phyloP scores from a whole-genome alignment of 2,329 filamentous ascomycete species.

The Aureobasidium sp. region DNA sequence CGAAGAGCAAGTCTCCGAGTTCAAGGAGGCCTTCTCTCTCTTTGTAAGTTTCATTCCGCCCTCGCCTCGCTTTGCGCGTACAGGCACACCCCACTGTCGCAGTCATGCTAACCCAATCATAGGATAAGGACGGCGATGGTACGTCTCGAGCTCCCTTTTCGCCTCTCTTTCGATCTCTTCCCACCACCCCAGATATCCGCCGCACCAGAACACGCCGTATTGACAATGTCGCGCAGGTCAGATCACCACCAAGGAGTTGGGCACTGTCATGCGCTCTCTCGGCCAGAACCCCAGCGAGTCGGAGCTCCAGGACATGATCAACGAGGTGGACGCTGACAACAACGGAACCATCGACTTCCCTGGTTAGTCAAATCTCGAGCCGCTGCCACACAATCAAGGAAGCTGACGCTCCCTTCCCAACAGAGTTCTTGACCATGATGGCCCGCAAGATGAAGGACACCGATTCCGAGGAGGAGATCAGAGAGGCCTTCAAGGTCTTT shows the following conservation, averaged over 20 bases:
- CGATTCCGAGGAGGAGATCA: conserved; percentile 56
- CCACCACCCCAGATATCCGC: conserved; percentile 8
- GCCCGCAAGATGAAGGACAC: conserved; percentile 54
- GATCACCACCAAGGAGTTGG: conserved; percentile 56
- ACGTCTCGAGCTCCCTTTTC: conserved; percentile 20
- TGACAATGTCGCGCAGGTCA: conserved; percentile 38
- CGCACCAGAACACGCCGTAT: neutral
- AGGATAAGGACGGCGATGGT: conserved; percentile 55
- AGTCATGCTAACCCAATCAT: neutral
- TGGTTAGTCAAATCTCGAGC: conserved; percentile 30
- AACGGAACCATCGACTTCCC: conserved; percentile 59
- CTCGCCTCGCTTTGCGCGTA: conserved; percentile 17
- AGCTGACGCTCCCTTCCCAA: neutral
- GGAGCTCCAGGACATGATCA: conserved; percentile 59
- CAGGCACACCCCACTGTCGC: neutral
- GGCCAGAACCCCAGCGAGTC: conserved; percentile 55
- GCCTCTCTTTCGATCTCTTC: neutral
- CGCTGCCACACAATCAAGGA: neutral
- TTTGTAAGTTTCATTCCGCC: conserved; percentile 64
- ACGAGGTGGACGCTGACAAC: conserved; percentile 57
- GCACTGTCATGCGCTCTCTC: conserved; percentile 55
- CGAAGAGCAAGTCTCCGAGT: conserved; percentile 99
- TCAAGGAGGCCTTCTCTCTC: conserved; percentile 99
- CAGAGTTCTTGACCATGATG: conserved; percentile 61
- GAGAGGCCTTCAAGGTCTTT: conserved; percentile 58